Base-by-base conservation (phyloP, 2,329 filamentous ascomycete genomes). In the Verruconis gallopava region DNA sequence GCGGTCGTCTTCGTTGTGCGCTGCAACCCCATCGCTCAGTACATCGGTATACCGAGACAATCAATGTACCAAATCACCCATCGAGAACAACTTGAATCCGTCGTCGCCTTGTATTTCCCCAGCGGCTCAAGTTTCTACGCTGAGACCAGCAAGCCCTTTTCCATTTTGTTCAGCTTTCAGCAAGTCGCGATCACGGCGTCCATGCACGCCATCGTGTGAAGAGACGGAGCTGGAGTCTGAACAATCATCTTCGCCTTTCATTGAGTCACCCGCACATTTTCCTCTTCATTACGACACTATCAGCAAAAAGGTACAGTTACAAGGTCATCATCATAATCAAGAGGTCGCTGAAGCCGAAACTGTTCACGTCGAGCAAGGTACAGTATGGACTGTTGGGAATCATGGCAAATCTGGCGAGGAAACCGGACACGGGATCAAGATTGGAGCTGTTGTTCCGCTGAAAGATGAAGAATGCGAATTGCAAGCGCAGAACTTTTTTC, bases 311-410 rank as follows among this genome's bases (percentile, higher is more conserved):
- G 50, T 47, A 36, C 49, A 54, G 50, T 60, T 59, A 49, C 48
- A 60, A 54, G 55, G 63, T 57, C 65, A 71, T 71, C 66, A 68
- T 62, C 62, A 58, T 61, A 56, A 44, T 50, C 22, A n/a, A n/a
- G n/a, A n/a, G n/a, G n/a, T n/a, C n/a, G n/a, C 17, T 42, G 38
- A 45, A 18, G 37, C 33, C 15, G 28, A 33, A 13, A 25, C 14
- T 15, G 33, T 11, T 13, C 21, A 41, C n/a, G 39, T 14, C n/a
- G 25, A 4, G 33, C n/a, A 38, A 4, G 3, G 21, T 22, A 28
- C 39, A 18, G n/a, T n/a, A n/a, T n/a, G n/a, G n/a, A n/a, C n/a
- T n/a, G n/a, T n/a, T n/a, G n/a, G n/a, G n/a, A n/a, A n/a, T n/a
- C n/a, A n/a, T n/a, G n/a, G n/a, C n/a, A n/a, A n/a, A n/a, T n/a